Conservation (phyloP, 2,329 filamentous ascomycete genomes). For the Immersiporthe knoxdaviesiana region DNA sequence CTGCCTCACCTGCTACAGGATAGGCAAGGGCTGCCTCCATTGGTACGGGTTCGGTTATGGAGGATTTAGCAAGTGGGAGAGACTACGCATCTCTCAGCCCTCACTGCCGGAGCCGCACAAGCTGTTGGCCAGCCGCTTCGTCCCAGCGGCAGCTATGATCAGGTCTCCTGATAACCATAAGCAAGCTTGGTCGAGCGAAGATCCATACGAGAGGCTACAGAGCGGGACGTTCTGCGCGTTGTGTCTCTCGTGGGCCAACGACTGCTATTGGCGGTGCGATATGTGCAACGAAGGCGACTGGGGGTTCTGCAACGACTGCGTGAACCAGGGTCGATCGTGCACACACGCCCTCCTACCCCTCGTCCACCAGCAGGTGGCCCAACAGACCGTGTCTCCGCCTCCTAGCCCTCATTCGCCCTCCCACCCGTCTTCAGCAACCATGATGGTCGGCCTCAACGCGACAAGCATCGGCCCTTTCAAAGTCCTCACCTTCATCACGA, state of each 20-base stretch:
- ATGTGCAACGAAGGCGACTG: constrained; percentile 90
- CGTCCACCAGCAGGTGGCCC: constrained; percentile 55
- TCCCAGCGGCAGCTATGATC: constrained; percentile 49
- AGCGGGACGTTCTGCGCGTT: constrained; percentile 83
- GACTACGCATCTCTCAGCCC: constrained; percentile 46
- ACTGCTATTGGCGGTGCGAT: constrained; percentile 89
- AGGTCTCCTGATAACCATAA: constrained; percentile 59
- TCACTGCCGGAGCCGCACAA: constrained; percentile 57
- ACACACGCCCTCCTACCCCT: constrained; percentile 81
- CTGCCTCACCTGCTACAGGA: constrained; percentile 79
- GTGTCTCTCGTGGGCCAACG: constrained; percentile 74
- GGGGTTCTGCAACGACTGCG: constrained; percentile 89
- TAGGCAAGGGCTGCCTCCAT: constrained; percentile 75
- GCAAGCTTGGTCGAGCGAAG: constrained; percentile 64
- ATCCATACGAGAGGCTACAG: constrained; percentile 70
- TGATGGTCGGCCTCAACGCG: constrained; percentile 52
- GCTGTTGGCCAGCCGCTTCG: constrained; percentile 61
- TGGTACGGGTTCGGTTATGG: constrained; percentile 87
- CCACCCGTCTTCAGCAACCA: constrained; percentile 49
- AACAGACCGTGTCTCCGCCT: constrained; percentile 40
- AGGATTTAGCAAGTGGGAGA: constrained; percentile 70
- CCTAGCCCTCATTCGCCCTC: constrained; percentile 48
- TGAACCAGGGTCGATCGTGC: constrained; percentile 80
- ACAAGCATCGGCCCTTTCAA: constrained; percentile 60
- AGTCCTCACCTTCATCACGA: constrained; percentile 71